Evolutionary conservation across 148 eudicot species (phyloP), one percentile per base, ranked within the genome.

Genomic region (Cornus controversa): DNA sequence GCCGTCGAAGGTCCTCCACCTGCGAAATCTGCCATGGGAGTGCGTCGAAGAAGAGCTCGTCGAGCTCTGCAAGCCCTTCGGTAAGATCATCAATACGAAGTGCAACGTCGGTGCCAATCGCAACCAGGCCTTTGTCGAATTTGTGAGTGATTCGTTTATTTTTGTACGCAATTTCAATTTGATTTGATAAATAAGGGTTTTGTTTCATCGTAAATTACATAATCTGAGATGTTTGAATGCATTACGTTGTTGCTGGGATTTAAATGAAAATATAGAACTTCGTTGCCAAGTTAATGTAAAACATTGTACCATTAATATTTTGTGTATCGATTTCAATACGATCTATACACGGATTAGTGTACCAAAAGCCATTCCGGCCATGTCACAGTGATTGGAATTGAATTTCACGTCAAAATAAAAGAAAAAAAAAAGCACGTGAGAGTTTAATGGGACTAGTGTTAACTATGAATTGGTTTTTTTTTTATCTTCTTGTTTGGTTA

Each of bases 1-100:
- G 64, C 96, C 96, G 67, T 91, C 96, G 50, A 91, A 90, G 83
- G 96, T 91, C 34, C 86, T 91, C 36, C 96, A 91, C 81, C 82
- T 91, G 77, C 87, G 96, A 57, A 90, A 91, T 84, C 86, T 91
- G 42, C 96, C 96, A n/a, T 91, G 93, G 93, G 96, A 91, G 78
- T 90, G 96, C 83, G 78, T 69, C 47, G 91, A 91, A 71, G 96
- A 91, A 73, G 96, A 91, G 87, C 89, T 91, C 8, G 77, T 88
- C 47, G 91, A 90, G 84, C 83, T 91, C 53, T 83, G 91, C 75
- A 90, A 85, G 68, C 96, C 93, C 42, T 91, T 91, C 63, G 96
- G 96, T 5, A 90, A 84, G 81, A 85, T 91, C 75, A 85, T 91
- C 67, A 90, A 91, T 77, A 91, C 96, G 65, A 90, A 91, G 82